Evolutionary conservation across 768 basidiomycete species (phyloP).

Genomic region (Paxillus involutus): DNA sequence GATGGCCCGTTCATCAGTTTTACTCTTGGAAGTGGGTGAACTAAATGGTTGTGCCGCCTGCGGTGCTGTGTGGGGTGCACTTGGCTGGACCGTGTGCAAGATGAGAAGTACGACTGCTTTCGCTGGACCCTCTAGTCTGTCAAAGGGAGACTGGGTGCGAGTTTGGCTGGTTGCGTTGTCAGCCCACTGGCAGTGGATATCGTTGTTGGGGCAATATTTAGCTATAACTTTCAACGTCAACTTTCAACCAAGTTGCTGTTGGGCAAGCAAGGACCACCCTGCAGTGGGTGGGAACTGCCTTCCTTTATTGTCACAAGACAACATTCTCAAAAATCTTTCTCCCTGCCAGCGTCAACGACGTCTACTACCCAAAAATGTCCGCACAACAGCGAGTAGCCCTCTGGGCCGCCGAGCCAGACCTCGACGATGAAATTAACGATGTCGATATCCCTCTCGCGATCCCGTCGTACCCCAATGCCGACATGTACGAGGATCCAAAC

Average conservation of each 20-base stretch:
- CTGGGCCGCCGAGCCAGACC: constrained; percentile 78
- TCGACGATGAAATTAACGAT: constrained; percentile 73
- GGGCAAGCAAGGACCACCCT: too few relatives aligned
- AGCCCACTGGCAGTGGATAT: neutral
- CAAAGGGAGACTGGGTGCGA: too few relatives aligned
- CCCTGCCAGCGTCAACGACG: constrained; percentile 3
- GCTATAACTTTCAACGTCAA: too few relatives aligned
- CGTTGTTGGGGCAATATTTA: neutral
- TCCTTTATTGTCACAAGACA: constrained; percentile 1
- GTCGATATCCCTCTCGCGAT: constrained; percentile 52
- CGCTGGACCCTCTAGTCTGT: too few relatives aligned
- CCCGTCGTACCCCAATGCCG: constrained; percentile 24
- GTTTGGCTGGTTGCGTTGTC: too few relatives aligned
- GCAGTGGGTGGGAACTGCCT: constrained; percentile 14
- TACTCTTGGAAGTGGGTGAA: too few relatives aligned
- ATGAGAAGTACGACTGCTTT: too few relatives aligned
- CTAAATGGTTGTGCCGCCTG: too few relatives aligned
- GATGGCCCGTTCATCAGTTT: too few relatives aligned
- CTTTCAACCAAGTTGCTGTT: constrained; percentile 7
- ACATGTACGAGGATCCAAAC: constrained; percentile 36
- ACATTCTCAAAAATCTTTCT: neutral
- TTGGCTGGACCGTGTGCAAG: too few relatives aligned
- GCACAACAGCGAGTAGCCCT: constrained; percentile 66
- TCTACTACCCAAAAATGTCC: constrained; percentile 34
- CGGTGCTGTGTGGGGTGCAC: too few relatives aligned